Evolutionary conservation across 306 rosid genomes (phyloP).

Genomic region (Citrullus mucosospermus): DNA sequence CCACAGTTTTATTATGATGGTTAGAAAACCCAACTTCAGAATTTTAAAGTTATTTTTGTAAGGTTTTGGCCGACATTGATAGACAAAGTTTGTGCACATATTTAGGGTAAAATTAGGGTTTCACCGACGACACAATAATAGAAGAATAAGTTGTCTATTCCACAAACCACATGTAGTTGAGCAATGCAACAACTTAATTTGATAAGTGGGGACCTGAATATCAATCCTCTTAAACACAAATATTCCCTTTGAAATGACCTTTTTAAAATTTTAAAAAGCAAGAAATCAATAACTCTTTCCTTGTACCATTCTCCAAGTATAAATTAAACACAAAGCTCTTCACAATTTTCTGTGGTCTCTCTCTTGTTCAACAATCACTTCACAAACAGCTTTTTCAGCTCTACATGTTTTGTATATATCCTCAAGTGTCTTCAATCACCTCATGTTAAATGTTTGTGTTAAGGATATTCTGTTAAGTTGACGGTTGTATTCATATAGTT

Average conservation of each 20-base stretch:
- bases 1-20: too few species aligned
- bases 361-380: neutral
- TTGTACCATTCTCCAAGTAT: neutral
- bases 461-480: neutral
- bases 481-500: too few species aligned
- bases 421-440: neutral
- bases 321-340: neutral
- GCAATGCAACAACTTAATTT: neutral
- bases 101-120: neutral
- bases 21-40: too few species aligned
- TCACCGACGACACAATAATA: slow-evolving; percentile 4
- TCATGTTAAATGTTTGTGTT: neutral
- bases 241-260: neutral
- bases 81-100: neutral
- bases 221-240: neutral
- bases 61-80: neutral
- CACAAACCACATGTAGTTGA: neutral
- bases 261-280: too few species aligned
- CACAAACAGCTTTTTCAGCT: neutral
- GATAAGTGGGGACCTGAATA: neutral
- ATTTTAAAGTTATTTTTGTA: neutral
- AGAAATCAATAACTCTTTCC: too few species aligned
- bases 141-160: neutral
- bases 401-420: neutral
- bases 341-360: neutral